Conservation (phyloP, 495 filamentous ascomycete genomes). For the Clohesyomyces aquaticus region DNA sequence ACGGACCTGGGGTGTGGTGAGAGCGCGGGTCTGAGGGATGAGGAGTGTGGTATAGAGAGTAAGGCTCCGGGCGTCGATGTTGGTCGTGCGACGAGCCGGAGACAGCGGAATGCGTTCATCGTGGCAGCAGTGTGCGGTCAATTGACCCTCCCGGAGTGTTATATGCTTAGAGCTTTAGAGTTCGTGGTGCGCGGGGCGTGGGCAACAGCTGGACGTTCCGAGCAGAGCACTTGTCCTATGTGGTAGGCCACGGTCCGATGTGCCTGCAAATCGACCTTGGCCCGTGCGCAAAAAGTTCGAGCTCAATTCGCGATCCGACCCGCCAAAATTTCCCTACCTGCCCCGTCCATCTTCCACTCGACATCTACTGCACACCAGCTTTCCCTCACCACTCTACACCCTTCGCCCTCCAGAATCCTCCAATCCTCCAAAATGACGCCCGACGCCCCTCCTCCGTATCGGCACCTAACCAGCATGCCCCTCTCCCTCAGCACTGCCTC, state of each 20-base stretch:
- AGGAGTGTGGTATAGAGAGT: conserved; percentile 1
- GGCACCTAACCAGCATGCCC: conserved; percentile 49
- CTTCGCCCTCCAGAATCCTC: not conserved
- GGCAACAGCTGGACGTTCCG: no score
- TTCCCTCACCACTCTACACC: not conserved
- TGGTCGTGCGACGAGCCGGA: conserved; percentile 27
- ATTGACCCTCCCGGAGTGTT: not conserved
- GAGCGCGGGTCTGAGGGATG: conserved; percentile 12
- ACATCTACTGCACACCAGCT: not conserved
- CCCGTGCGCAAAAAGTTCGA: conserved; percentile 37
- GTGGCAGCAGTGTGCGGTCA: conserved; percentile 1
- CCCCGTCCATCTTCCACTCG: not conserved
- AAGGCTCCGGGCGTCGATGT: no score
- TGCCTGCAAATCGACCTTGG: not conserved
- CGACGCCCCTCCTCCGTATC: conserved; percentile 54
- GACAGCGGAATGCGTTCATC: conserved; percentile 43
- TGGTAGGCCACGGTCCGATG: no score
- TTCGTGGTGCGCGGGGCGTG: not conserved
- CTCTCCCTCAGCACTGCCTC: conserved; percentile 60
- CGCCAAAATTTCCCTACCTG: conserved; percentile 4
- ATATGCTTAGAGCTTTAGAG: not conserved
- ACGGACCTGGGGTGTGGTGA: conserved; percentile 27
- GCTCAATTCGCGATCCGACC: not conserved
- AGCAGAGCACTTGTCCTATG: no score
- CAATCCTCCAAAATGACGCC: conserved; percentile 14